Conservation (phyloP, 306 rosid species). For the Vigna unguiculata region DNA sequence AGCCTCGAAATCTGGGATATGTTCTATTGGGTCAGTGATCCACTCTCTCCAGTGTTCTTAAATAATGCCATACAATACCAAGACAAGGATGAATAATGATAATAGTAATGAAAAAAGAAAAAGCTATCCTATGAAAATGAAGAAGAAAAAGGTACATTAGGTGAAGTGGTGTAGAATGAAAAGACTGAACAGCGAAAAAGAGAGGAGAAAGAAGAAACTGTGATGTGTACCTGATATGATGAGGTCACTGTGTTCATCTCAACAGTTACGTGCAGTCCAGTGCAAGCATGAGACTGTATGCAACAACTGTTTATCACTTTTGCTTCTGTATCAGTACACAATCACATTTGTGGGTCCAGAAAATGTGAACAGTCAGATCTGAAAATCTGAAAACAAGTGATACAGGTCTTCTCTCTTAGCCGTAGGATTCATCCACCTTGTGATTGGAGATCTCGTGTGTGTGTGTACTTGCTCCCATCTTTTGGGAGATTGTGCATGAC, state of each 20-base stretch:
- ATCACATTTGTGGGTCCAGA: neutral
- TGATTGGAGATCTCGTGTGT: neutral
- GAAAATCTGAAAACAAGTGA: neutral
- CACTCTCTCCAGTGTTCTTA: neutral
- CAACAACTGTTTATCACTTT: constrained; percentile 4
- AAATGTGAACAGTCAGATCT: neutral
- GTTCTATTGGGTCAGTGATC: constrained; percentile 19
- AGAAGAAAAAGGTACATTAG: neutral
- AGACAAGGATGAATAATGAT: neutral
- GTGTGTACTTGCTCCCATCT: neutral
- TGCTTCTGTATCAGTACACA: neutral
- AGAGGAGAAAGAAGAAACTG: neutral
- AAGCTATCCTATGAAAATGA: neutral
- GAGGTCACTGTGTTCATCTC: constrained; percentile 36
- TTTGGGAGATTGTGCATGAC: constrained; percentile 10
- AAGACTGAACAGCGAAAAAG: constrained; percentile 46
- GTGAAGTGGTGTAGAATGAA: constrained; percentile 30
- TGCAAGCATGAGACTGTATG: neutral
- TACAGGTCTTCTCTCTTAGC: neutral
- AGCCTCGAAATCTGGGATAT: constrained; percentile 6
- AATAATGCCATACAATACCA: neutral
- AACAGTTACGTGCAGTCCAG: constrained; percentile 34
- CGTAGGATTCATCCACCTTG: neutral
- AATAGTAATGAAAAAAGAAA: neutral
- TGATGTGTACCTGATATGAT: constrained; percentile 19